A percentile compares a stretch with the other conserved stretches of the same genome.
These are phyloP conservation scores for Eudorina sp. DNA, from an alignment of 139 green algal genomes.

Conservation along the genomic window DNA sequence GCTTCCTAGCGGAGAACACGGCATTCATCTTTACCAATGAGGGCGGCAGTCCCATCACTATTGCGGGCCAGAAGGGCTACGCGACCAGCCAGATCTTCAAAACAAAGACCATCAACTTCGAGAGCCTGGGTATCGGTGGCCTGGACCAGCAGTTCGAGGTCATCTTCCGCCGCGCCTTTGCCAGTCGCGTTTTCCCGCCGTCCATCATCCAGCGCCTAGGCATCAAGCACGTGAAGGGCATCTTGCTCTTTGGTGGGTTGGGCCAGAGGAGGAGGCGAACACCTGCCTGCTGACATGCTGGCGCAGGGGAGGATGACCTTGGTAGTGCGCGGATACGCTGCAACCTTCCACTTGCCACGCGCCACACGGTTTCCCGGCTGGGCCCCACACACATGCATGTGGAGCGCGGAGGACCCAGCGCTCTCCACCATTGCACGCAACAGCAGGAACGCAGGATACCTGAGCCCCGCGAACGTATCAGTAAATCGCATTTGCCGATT, in stretches of 20 bases:
- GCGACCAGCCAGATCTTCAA: constrained; percentile 94
- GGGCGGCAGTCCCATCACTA: constrained; percentile 78
- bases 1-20: constrained; percentile 69
- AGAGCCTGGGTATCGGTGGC: constrained; percentile 97
- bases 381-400: too few relatives aligned
- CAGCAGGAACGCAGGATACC: too few relatives aligned
- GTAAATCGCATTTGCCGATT: too few relatives aligned
- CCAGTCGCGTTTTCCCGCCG: constrained; percentile 94
- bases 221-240: constrained; percentile 94
- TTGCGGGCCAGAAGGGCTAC: constrained; percentile 83
- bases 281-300: too few relatives aligned
- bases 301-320: too few relatives aligned
- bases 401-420: too few relatives aligned
- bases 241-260: constrained; percentile 66
- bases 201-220: constrained; percentile 90
- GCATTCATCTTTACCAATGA: constrained; percentile 83
- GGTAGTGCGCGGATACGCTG: too few relatives aligned
- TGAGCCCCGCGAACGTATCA: too few relatives aligned
- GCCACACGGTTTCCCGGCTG: too few relatives aligned
- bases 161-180: constrained; percentile 98
- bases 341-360: too few relatives aligned
- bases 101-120: constrained; percentile 95
- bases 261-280: too few relatives aligned
- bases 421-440: too few relatives aligned
- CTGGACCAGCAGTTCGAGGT: constrained; percentile 96